Percentiles rank a stretch among this genome's conserved stretches.
Conservation (phyloP, 495 filamentous ascomycete genomes). For the Penicillium odoratum region DNA sequence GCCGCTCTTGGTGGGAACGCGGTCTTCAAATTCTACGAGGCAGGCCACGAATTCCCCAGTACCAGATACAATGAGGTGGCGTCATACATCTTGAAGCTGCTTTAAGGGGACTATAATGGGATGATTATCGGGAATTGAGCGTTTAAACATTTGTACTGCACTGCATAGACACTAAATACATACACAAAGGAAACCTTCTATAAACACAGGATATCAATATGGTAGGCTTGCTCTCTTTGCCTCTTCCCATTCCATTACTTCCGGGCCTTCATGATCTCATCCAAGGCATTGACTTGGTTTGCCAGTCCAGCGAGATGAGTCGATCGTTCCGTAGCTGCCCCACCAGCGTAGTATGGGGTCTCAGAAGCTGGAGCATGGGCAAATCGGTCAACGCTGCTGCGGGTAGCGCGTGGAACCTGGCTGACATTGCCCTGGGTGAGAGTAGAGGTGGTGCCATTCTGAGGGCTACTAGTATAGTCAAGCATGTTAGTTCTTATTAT, state of each 20-base stretch:
- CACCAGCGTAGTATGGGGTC: constrained; percentile 40
- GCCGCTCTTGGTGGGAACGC: constrained; percentile 51
- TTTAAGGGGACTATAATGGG: constrained; percentile 19
- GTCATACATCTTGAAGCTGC: constrained; percentile 41
- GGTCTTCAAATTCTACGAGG: constrained; percentile 48
- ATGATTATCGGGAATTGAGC: neutral
- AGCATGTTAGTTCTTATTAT: constrained; percentile 12
- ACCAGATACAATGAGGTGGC: constrained; percentile 53
- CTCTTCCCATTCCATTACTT: neutral
- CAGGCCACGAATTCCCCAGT: constrained; percentile 60
- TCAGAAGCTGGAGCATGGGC: constrained; percentile 35
- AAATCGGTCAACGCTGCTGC: constrained; percentile 34
- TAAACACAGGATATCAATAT: constrained; percentile 5
- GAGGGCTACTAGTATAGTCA: constrained; percentile 6
- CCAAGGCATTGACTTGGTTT: constrained; percentile 36
- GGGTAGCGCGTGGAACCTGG: constrained; percentile 30
- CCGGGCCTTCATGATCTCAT: constrained; percentile 33
- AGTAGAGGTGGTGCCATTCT: constrained; percentile 22
- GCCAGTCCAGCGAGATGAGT: constrained; percentile 35
- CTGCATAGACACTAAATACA: constrained; percentile 22
- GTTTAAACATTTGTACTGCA: constrained; percentile 1
- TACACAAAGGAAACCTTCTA: constrained; percentile 27
- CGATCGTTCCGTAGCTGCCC: constrained; percentile 35
- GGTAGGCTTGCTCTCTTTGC: neutral
- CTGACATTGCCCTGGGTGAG: constrained; percentile 36